A percentile compares a stretch with the other conserved stretches of the same genome.
Evolutionary conservation across 2,329 filamentous ascomycete species (phyloP).

Genomic region (Cladosporium colombiae): DNA sequence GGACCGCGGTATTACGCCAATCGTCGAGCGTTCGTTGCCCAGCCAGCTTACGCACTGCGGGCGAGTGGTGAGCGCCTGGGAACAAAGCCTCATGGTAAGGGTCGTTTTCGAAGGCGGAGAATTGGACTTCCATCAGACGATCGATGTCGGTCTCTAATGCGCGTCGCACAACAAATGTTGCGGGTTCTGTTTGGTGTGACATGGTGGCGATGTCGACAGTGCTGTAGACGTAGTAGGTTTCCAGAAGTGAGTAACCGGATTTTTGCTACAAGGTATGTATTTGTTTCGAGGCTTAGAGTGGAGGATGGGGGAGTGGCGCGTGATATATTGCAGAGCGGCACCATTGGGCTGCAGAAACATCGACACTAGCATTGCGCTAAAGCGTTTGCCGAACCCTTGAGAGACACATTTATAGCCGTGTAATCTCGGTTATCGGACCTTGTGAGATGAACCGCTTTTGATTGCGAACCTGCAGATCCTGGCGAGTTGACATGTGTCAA

Average conservation of each 20-base stretch:
- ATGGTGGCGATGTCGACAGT: not conserved
- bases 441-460: not conserved
- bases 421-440: not conserved
- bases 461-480: not conserved
- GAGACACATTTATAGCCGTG: not conserved
- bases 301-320: not conserved
- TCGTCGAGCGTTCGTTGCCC: not conserved
- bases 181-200: not conserved
- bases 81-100: not conserved
- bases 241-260: not conserved
- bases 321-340: not conserved
- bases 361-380: not conserved
- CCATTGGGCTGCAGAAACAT: not conserved
- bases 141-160: not conserved
- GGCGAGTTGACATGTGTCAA: not conserved
- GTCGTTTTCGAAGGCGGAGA: not conserved
- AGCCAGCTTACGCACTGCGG: not conserved
- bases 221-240: not conserved
- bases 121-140: not conserved
- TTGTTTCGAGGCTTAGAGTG: not conserved
- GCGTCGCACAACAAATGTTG: not conserved
- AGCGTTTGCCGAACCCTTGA: not conserved
- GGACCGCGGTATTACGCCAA: not conserved
- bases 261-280: not conserved
- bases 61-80: not conserved